Evolutionary conservation across 169 alveolate species (phyloP), one percentile per base, ranked within the genome.

Genomic region (Eimeria sp.): DNA sequence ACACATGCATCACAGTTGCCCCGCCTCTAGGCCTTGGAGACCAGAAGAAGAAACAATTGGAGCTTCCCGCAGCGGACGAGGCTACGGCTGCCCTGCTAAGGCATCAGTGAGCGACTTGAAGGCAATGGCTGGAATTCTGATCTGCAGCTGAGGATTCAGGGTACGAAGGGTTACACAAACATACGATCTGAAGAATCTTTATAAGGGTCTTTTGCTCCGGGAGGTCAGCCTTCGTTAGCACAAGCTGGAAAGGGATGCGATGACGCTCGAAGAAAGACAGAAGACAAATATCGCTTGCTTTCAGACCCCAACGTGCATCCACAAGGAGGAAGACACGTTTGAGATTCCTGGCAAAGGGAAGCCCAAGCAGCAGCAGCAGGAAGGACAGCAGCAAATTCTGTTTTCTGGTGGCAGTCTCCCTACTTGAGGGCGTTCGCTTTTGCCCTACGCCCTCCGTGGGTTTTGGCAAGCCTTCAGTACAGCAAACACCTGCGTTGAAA

Each of bases 141-240:
- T 20, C 80, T 70, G 80, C 80, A 65, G 18, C 6, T 70, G 22
- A 70, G 25, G 7, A 18, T 10, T 18, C 22, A 51, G 47, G 54
- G 49, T 34, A 20, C 75, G 51, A n/a, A 49, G 22, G 5, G n/a
- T 70, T 27, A 14, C n/a, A 16, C 83, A 65, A 22, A 27, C 95
- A 18, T 72, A 93, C 96, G 58, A 93, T 61, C 93, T 80, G 89
- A 25, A 93, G 93, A 7, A 61, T 49, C 65, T 82, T 80, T 30
- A 82, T 58, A 49, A 96, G 96, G 27, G 63, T 54, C 78, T 61
- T 43, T 51, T 83, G 95, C 84, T 84, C 84, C 54, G 91, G 93
- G 34, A 83, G 89, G 57, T 96, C 97, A 45, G 95, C 95, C 86
- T 96, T 96, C 47, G 97, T 96, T 83, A 96, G 72, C 57, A 96